Base-by-base conservation (phyloP, 768 basidiomycete species). In the Hericium rajendrae region DNA sequence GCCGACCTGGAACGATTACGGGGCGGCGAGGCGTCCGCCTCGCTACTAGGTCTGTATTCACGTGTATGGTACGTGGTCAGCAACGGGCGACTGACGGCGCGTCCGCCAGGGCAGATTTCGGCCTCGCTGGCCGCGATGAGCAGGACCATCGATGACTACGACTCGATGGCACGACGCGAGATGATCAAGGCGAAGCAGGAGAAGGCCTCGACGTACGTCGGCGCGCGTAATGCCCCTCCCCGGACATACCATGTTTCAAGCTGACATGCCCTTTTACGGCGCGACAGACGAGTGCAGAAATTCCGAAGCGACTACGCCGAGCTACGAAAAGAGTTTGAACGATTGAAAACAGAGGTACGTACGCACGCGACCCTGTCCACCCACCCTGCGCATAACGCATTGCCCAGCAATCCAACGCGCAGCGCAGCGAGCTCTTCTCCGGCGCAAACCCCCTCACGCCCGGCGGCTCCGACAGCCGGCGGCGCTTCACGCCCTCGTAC, bases 111-210 rank as follows among this genome's bases (percentile, higher is more conserved):
- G 71, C 95, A 98, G 80, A 93, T 99, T 72, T 91, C 91, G 37
- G 94, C 94, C n/a, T 94, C 92, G 9, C 76, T 99, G n/a, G 83
- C 92, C 26, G 94, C 93, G 2, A 86, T 98, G 80, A 86, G 90
- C 52, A 75, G 97, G 57, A 94, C 97, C 55, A 86, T 98, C 61
- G 94, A 97, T 59, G 97, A 99, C 67, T 98, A 95, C 67, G 94
- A 97, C 65, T 87, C 89, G 9, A 94, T 98, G 90, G 92, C 91
- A 0, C 91, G 87, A 74, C 79, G 94, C 60, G 97, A 99, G 71
- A 92, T 97, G 67, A 94, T 98, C 54, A 92, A 90, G 64, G 85
- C 90, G 48, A 98, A 97, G 73, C 86, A 94, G 71, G 95, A 97
- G 74, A 98, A 98, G 73, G 97, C 94, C 0, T 80, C 88, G 68